Evolutionary conservation across 345 rosid genomes (phyloP).

Genomic region (Eucalyptus camaldulensis): DNA sequence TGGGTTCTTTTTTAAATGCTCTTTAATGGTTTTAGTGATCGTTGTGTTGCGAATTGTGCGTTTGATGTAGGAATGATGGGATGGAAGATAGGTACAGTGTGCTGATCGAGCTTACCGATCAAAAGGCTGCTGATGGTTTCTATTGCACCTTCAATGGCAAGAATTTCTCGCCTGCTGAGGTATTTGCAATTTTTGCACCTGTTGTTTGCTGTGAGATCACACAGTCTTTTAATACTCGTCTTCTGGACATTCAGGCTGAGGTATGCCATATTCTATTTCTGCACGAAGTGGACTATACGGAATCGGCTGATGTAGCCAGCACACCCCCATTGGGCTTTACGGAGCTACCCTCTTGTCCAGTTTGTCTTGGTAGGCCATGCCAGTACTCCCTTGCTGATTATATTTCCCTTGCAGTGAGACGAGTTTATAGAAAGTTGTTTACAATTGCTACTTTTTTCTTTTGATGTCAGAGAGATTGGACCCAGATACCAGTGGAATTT

Average conservation of each 20-base stretch:
- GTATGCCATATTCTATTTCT: constrained; percentile 66
- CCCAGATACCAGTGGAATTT: constrained; percentile 79
- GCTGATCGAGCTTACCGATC: constrained; percentile 46
- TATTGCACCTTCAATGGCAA: constrained; percentile 48
- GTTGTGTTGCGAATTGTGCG: neutral
- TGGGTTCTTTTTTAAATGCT: neutral
- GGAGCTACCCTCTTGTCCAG: constrained; percentile 83
- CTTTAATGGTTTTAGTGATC: neutral
- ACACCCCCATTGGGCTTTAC: constrained; percentile 55
- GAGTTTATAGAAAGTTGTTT: neutral
- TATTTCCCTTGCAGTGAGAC: neutral
- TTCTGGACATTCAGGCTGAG: constrained; percentile 46
- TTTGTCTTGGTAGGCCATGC: constrained; percentile 62
- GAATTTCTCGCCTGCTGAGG: constrained; percentile 78
- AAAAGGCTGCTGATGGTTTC: constrained; percentile 49
- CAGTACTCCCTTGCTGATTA: neutral
- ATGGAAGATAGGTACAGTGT: constrained; percentile 91
- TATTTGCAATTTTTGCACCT: neutral
- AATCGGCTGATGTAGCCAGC: constrained; percentile 51
- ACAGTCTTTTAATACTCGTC: neutral
- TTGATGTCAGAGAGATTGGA: constrained; percentile 65
- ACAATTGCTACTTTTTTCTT: neutral
- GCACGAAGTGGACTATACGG: constrained; percentile 55
- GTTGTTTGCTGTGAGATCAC: neutral
- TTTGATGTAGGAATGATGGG: constrained; percentile 55